Base-by-base conservation (phyloP, 768 basidiomycete genomes). In the Lentinula detonsa region DNA sequence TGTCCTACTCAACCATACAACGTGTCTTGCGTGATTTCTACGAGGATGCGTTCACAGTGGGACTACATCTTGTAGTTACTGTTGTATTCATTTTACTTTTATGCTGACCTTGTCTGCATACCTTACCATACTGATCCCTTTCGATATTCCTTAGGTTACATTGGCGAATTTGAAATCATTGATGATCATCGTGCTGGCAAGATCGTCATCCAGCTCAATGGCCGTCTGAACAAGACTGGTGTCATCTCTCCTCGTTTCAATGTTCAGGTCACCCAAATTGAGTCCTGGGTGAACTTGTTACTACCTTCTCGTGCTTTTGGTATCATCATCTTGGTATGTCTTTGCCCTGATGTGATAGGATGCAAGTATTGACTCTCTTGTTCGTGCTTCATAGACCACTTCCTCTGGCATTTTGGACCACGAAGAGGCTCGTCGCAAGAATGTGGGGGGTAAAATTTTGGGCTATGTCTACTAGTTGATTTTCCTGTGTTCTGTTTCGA, bases 171-270 rank as follows among this genome's bases (percentile, higher is more conserved):
- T 71, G 95, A 97, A 75, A 92, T 97, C 76, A 89, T 98, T 73
- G 97, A 99, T 70, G 97, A 99, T 80, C 97, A 98, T 76, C 95
- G 96, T 63, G 88, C 93, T 6, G 94, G 94, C 70, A 99, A 98
- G 80, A 93, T 99, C 66, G 95, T 99, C 70, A 85, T 98, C 69
- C 95, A 99, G 78, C 87, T 99, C 61, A 99, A 97, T 71, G 97
- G 97, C 50, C 91, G 94, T 63, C 85, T 99, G 69, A 99, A 99
- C 85, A 99, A 99, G 81, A 90, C 89, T n/a, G 97, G 96, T 68
- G 96, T 99, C 72, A 98, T 98, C 78, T 98, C 95, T n/a, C 95
- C 96, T 48, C 91, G 97, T 59, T 98, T 93, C 85, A 98, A 98
- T 78, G 86, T 98, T 68, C 91, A 95, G 73, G 88, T 91, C 64